phyloP scores from a whole-genome alignment of 2,329 filamentous ascomycete species.

The Cyclaneusma minus region DNA sequence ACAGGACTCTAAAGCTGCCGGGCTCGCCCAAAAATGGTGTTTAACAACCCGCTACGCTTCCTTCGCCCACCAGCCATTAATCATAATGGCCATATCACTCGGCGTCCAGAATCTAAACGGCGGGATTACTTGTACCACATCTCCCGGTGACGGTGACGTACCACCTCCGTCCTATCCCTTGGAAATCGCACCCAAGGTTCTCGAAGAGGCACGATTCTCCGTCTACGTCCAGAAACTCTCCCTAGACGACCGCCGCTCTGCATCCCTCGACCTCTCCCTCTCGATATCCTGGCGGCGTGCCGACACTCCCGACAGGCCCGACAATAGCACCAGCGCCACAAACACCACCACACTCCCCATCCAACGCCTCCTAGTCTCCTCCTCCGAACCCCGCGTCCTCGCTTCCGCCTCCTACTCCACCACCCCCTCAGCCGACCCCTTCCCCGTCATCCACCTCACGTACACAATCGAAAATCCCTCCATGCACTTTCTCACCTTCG shows the following conservation, averaged over 20 bases:
- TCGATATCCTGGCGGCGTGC: constrained; percentile 62
- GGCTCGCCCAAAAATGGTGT: constrained; percentile 69
- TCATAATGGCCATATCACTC: constrained; percentile 50
- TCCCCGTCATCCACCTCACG: constrained; percentile 26
- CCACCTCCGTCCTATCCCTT: constrained; percentile 18
- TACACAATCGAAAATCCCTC: constrained; percentile 88
- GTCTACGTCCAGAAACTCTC: constrained; percentile 60
- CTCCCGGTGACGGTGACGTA: constrained; percentile 21
- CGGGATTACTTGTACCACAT: constrained; percentile 40
- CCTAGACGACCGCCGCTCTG: constrained; percentile 68
- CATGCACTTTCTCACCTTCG: constrained; percentile 87
- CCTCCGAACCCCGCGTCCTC: constrained; percentile 69
- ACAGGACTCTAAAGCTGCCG: constrained; percentile 25
- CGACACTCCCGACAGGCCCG: constrained; percentile 8
- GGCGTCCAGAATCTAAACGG: constrained; percentile 43
- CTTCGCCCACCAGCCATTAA: constrained; percentile 50
- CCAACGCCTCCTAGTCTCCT: constrained; percentile 66
- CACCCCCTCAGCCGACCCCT: constrained; percentile 13
- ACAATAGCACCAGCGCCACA: constrained; percentile 15
- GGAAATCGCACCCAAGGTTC: constrained; percentile 46
- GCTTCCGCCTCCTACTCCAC: constrained; percentile 34
- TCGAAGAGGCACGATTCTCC: constrained; percentile 58
- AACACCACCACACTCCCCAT: constrained; percentile 60
- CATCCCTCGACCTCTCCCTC: constrained; percentile 60
- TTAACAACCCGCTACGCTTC: constrained; percentile 61